Evolutionary conservation across 148 eudicot genomes (phyloP).

Genomic region (Rheum nobile): DNA sequence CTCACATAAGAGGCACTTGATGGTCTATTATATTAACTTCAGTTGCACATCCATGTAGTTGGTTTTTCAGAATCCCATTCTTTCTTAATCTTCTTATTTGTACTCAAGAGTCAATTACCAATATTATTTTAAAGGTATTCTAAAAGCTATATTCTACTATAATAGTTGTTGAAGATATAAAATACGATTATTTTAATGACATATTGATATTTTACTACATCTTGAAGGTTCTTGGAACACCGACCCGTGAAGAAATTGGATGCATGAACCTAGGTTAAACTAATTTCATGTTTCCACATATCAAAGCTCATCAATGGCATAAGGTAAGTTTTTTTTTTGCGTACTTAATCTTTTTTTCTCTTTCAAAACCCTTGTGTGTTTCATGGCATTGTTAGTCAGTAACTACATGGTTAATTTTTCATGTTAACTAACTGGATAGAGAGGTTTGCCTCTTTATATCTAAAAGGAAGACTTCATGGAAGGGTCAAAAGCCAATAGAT

Average conservation of each 20-base stretch:
- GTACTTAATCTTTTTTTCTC: not conserved
- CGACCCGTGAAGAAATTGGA: slow-evolving; percentile 56
- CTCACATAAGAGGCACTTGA: no score
- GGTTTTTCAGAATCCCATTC: no score
- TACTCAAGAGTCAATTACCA: no score
- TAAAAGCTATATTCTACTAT: not conserved
- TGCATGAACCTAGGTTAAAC: slow-evolving; percentile 60
- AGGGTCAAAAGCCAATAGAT: not conserved
- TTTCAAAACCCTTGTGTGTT: not conserved
- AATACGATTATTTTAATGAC: not conserved
- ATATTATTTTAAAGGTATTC: no score
- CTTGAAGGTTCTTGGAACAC: slow-evolving; percentile 58
- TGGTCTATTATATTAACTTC: no score
- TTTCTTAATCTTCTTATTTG: no score
- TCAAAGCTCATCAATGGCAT: slow-evolving; percentile 69
- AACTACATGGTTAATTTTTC: not conserved
- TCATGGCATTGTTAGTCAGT: not conserved
- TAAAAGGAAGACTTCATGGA: not conserved
- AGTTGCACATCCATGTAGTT: no score
- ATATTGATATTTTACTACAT: not conserved
- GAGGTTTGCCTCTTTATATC: not conserved
- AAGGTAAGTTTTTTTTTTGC: slow-evolving; percentile 27
- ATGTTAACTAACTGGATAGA: not conserved
- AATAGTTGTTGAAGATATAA: not conserved
- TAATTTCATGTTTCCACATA: slow-evolving; percentile 61